Conservation (phyloP, 495 filamentous ascomycete genomes). For the Penicillium mononematosum region DNA sequence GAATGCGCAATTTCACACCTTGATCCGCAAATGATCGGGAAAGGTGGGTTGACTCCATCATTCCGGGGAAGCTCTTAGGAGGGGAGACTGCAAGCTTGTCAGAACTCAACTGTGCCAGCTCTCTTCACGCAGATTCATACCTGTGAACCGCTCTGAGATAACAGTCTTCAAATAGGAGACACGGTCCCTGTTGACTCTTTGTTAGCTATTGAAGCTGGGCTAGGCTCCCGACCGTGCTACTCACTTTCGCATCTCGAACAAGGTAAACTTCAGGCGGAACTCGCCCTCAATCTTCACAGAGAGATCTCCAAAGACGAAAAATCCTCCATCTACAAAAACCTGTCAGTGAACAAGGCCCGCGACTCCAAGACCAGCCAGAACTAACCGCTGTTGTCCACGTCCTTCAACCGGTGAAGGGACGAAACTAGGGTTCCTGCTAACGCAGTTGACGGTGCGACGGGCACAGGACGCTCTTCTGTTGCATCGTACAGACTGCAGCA, state of each 20-base stretch:
- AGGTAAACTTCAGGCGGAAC: conserved; percentile 77
- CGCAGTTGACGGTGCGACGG: conserved; percentile 51
- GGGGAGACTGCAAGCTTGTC: conserved; percentile 56
- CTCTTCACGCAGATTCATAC: conserved; percentile 37
- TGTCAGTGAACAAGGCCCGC: conserved; percentile 18
- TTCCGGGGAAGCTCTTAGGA: conserved; percentile 79
- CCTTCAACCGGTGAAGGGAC: conserved; percentile 89
- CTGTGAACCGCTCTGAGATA: conserved; percentile 71
- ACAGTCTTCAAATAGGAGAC: conserved; percentile 69
- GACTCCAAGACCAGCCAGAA: conserved; percentile 9
- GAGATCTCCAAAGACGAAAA: conserved; percentile 96
- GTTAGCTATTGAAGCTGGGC: conserved; percentile 7
- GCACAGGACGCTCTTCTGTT: conserved; percentile 57
- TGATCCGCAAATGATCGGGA: conserved; percentile 95
- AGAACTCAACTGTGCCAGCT: conserved; percentile 11
- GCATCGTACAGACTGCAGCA: conserved; percentile 67
- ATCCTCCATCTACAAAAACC: conserved; percentile 68
- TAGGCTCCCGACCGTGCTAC: conserved; percentile 21
- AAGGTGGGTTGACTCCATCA: conserved; percentile 87
- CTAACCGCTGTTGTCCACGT: conserved; percentile 77
- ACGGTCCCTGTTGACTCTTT: conserved; percentile 33
- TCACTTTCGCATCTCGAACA: conserved; percentile 81
- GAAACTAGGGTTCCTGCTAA: conserved; percentile 84
- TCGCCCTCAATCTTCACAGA: conserved; percentile 80
- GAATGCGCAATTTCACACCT: conserved; percentile 82